Percentiles rank a stretch among this genome's conserved stretches.
These are phyloP conservation scores for Lepraria neglecta DNA, from an alignment of 495 filamentous ascomycete genomes.

Conservation along the genomic window DNA sequence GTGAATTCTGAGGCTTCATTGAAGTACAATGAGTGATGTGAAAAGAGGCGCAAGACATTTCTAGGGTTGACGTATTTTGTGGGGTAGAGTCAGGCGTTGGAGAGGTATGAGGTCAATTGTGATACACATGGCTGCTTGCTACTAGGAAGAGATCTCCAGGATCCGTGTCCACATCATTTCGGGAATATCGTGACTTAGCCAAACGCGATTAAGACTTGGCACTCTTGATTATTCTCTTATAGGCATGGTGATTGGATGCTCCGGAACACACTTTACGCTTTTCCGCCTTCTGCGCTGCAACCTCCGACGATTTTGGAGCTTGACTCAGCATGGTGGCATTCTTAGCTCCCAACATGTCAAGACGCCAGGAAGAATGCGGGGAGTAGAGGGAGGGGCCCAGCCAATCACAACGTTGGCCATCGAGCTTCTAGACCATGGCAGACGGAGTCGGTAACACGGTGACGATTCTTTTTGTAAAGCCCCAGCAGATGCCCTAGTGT, in stretches of 20 bases:
- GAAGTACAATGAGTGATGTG: not conserved
- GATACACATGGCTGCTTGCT: not conserved
- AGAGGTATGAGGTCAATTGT: constrained; percentile 7
- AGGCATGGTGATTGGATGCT: not conserved
- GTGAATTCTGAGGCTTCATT: not conserved
- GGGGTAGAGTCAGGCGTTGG: constrained; percentile 7
- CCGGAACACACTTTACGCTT: not conserved
- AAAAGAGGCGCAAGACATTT: not conserved
- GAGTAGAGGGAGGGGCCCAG: not conserved
- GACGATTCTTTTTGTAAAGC: not conserved
- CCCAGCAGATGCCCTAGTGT: no score
- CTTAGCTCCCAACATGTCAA: constrained; percentile 6
- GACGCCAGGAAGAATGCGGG: constrained; percentile 12
- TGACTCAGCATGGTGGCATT: not conserved
- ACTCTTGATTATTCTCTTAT: not conserved
- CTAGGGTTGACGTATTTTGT: constrained; percentile 7
- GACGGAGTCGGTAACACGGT: constrained; percentile 7
- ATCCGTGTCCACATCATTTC: constrained; percentile 2
- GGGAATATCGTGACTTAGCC: constrained; percentile 7
- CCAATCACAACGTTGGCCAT: constrained; percentile 9
- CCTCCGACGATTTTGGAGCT: not conserved
- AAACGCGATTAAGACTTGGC: constrained; percentile 1
- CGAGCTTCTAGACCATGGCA: constrained; percentile 12
- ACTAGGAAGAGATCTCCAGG: constrained; percentile 3
- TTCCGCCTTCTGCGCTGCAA: not conserved